Evolutionary conservation across 192 early-diverging fungal species (phyloP), one percentile per base, ranked within the genome.

Genomic region (Entomortierella chlamydospora): DNA sequence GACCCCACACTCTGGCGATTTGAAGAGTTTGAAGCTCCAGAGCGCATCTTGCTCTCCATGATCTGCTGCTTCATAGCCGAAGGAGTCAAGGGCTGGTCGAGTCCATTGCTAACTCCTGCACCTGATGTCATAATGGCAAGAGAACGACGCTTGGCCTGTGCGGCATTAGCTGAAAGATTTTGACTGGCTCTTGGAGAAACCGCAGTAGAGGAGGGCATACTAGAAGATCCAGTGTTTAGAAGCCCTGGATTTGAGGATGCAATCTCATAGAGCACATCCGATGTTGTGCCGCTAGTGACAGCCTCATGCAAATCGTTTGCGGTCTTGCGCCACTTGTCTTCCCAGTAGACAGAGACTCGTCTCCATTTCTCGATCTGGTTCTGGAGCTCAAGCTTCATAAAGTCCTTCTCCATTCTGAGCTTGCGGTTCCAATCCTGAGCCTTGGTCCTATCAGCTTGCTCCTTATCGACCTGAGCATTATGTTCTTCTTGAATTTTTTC

Each of bases 361-460:
- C 58, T 57, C 72, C 72, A 74, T n/a, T 74, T 74, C n/a, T 74
- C 72, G 26, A 74, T 74, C 43, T 74, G 72, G 47, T 74, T 74
- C 64, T 74, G 72, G 17, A 74, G 58, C 58, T 74, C 72, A 9
- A 74, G 57, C 52, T 74, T 74, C 72, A 74, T 74, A 61, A 74
- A 74, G 42, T 74, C 72, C 59, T 74, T 74, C 50, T 74, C 72
- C 72, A 74, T 74, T 34, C 72, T 39, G 26, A 74, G 51, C 33
- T 74, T 74, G 7, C 72, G 47, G 55, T 74, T 74, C 72, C 72
- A 74, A 39, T 74, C 72, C 31, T 74, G 72, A 8, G 72, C 64
- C 59, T 67, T 74, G 57, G 54, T 26, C 43, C 41, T 74, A 28
- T 74, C 72, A n/a, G 51, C 63, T 18, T 61, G 5, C 64, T 74